These are phyloP conservation scores for Grosmannia serpens DNA, from an alignment of 2,329 filamentous ascomycete species.

Conservation along the genomic window DNA sequence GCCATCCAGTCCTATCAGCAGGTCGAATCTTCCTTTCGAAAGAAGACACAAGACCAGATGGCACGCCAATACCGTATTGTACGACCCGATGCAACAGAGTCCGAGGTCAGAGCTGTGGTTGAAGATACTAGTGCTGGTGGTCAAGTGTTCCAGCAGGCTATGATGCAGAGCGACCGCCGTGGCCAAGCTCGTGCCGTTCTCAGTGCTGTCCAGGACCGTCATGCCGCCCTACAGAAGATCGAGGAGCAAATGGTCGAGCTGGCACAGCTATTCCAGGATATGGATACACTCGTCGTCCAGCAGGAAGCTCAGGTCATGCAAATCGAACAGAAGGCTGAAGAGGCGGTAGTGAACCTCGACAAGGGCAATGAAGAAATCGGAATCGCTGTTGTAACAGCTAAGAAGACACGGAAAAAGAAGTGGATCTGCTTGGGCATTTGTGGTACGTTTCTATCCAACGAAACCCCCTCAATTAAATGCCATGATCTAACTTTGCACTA, in stretches of 20 bases:
- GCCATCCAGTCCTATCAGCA: conserved; percentile 75
- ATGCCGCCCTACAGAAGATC: conserved; percentile 83
- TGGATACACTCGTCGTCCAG: conserved; percentile 75
- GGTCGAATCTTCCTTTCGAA: conserved; percentile 68
- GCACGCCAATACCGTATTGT: conserved; percentile 86
- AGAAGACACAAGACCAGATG: conserved; percentile 71
- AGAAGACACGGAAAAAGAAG: conserved; percentile 81
- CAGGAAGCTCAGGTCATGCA: conserved; percentile 70
- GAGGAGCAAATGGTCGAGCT: conserved; percentile 83
- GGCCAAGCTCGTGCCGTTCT: conserved; percentile 73
- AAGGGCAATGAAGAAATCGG: conserved; percentile 77
- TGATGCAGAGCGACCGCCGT: conserved; percentile 69
- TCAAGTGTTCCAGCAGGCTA: conserved; percentile 79
- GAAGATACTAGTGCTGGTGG: conserved; percentile 58
- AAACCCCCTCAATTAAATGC: background rate
- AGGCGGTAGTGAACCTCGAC: conserved; percentile 72
- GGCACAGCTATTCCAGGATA: conserved; percentile 76
- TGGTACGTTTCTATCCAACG: conserved; percentile 28
- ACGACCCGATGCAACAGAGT: conserved; percentile 64
- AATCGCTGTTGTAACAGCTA: conserved; percentile 70
- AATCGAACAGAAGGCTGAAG: conserved; percentile 79
- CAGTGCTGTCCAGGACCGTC: conserved; percentile 69
- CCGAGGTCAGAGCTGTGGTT: conserved; percentile 67
- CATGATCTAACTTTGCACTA: background rate
- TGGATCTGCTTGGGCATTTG: conserved; percentile 83